Evolutionary conservation across 805 yeast genomes (phyloP), one percentile per base, ranked within the genome.

Genomic region (Blastobotrys peoriensis): DNA sequence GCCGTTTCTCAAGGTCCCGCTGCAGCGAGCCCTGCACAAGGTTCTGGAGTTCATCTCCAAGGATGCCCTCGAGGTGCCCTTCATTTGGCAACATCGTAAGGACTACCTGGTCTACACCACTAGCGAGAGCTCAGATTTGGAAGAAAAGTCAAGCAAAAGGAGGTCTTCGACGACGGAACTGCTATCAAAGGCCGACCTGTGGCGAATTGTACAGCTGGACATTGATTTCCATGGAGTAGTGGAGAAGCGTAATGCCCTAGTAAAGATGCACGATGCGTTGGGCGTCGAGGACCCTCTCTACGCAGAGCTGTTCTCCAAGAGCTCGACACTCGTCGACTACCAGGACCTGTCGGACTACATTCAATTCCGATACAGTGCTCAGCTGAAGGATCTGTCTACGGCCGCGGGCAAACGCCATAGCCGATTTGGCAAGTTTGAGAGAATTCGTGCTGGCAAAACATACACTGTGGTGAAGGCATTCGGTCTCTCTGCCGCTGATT

Each of bases 21-120:
- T 87, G 64, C 70, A 71, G 45, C 74, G 70, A 33, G 82, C 96
- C 1, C 85, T 93, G 4, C 76, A 78, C 9, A 56, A 79, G 75
- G 64, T 86, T 74, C 37, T 81, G 76, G 57, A 85, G 72, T 58
- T 88, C 79, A 68, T 93, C 23, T 73, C 88, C 10, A 79, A 78
- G 55, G 95, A 89, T 40, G 74, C 81, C 47, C 73, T 83, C 51
- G 98, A 93, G 61, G 96, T 91, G 3, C 98, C 98, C 8, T 86
- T 88, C 57, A 88, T 93, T 49, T 88, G 95, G 85, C 84, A 88
- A 20, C 95, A 88, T 60, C 84, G 98, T 62, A 85, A 95, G 65
- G 98, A 93, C 64, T 87, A 85, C 60, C 70, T 87, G 16, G 67
- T 85, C 48, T 71, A 71, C 55, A 75, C 86, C 6, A 25, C 30